Conservation (phyloP, 257 asterid genomes). For the Plantago ovata region DNA sequence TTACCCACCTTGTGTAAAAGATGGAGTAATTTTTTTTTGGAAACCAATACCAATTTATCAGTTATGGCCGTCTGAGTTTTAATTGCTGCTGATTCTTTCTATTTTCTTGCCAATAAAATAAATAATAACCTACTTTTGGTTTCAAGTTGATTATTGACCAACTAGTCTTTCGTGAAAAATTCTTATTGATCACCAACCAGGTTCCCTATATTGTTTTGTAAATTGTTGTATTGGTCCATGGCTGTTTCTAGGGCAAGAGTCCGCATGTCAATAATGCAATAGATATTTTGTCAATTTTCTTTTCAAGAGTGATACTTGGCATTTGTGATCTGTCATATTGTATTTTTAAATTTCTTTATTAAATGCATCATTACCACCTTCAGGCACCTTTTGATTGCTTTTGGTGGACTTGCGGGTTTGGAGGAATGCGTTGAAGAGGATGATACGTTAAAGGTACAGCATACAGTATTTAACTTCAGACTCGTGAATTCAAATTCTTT, state of each 20-base stretch:
- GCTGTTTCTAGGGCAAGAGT: no score
- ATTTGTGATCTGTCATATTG: background rate
- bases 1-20: background rate
- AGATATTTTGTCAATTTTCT: no score
- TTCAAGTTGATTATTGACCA: no score
- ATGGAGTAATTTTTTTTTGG: background rate
- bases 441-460: constrained; percentile 55
- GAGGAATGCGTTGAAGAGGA: constrained; percentile 95
- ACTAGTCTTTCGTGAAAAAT: background rate
- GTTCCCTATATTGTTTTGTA: background rate
- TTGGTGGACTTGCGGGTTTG: constrained; percentile 97
- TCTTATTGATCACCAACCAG: background rate
- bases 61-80: no score
- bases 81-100: no score
- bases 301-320: background rate
- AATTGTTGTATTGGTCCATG: no score
- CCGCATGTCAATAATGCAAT: no score
- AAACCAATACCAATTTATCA: no score
- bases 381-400: constrained; percentile 93
- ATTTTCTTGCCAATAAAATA: no score
- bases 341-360: background rate
- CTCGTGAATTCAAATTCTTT: no score
- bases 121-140: no score
- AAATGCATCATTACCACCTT: constrained; percentile 2
- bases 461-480: background rate